phyloP scores from a whole-genome alignment of 129 eudicot species.

The Helichrysum umbraculigerum region DNA sequence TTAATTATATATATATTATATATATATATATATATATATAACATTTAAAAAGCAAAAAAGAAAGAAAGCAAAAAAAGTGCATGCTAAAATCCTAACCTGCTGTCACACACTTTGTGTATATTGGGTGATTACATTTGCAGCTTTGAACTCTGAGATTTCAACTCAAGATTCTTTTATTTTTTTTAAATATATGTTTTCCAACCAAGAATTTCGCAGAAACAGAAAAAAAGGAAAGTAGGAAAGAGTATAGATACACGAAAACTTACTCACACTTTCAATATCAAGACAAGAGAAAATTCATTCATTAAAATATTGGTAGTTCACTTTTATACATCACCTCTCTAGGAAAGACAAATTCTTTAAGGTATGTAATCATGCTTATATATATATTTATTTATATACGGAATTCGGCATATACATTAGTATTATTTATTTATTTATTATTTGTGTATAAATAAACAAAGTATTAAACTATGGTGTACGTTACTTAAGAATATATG shows the following conservation, averaged over 20 bases:
- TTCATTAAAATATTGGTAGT: constrained; percentile 34
- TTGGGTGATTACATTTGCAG: constrained; percentile 59
- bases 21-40: neutral
- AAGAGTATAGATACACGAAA: constrained; percentile 60
- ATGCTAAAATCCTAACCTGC: constrained; percentile 43
- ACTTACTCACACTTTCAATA: constrained; percentile 42
- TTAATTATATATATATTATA: too few species aligned
- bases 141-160: constrained; percentile 33
- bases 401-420: constrained; percentile 17
- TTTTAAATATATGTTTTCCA: neutral
- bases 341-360: constrained; percentile 33
- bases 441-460: neutral
- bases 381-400: constrained; percentile 16
- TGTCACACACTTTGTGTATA: constrained; percentile 33
- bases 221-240: constrained; percentile 23
- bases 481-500: constrained; percentile 31
- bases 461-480: neutral
- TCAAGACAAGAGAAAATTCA: constrained; percentile 22
- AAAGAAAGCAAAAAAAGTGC: constrained; percentile 28
- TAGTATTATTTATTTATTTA: neutral
- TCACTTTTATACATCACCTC: constrained; percentile 40
- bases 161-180: constrained; percentile 33
- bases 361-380: constrained; percentile 1
- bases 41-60: neutral
- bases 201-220: constrained; percentile 19